phyloP scores from a whole-genome alignment of 441 rosid species.

The Populus tomentosa region DNA sequence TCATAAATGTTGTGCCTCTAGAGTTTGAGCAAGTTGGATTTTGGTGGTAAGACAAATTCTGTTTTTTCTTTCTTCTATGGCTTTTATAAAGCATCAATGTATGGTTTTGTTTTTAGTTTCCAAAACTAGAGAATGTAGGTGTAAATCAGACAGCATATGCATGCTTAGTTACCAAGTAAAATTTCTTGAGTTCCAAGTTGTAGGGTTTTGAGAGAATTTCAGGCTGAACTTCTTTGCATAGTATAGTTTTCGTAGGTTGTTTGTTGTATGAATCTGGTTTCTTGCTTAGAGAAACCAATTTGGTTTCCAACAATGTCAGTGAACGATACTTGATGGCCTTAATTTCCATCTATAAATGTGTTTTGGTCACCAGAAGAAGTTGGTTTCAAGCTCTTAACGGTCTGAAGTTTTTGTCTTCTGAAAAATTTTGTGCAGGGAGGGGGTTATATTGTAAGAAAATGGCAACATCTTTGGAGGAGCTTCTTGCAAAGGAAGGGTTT shows the following conservation, averaged over 20 bases:
- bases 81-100: not conserved
- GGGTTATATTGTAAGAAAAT: slow-evolving; percentile 14
- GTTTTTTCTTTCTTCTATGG: not conserved
- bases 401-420: not conserved
- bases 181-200: not conserved
- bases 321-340: not conserved
- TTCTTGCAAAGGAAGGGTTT: slow-evolving; percentile 64
- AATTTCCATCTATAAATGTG: not conserved
- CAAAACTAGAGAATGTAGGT: not conserved
- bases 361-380: not conserved
- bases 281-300: not conserved
- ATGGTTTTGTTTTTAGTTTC: not conserved
- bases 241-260: not conserved
- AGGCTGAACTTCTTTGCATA: not conserved
- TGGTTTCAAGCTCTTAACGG: not conserved
- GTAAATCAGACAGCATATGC: not conserved
- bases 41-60: not conserved
- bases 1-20: not conserved
- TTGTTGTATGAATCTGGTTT: not conserved
- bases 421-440: not conserved
- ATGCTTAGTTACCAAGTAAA: not conserved
- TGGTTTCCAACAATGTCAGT: not conserved
- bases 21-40: not conserved
- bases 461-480: slow-evolving; percentile 60
- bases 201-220: not conserved